phyloP scores from a whole-genome alignment of 495 filamentous ascomycete species.

The Aspergillus hancockii region DNA sequence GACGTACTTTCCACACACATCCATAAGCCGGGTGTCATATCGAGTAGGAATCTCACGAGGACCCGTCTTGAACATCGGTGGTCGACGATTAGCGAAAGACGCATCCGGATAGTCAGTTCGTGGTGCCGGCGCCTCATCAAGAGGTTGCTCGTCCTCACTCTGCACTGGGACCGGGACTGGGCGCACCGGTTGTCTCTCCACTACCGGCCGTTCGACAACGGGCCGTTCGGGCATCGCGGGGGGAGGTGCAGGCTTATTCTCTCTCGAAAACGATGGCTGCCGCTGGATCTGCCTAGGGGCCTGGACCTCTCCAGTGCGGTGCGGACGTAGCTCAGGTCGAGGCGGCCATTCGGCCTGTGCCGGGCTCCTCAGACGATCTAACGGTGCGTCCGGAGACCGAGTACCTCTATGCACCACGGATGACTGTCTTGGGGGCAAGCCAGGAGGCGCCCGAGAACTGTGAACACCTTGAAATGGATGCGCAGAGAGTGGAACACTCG shows the following conservation, averaged over 20 bases:
- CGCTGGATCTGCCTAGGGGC: slow-evolving; percentile 24
- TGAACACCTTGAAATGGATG: slow-evolving; percentile 31
- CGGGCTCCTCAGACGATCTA: slow-evolving; percentile 16
- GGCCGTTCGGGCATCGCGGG: slow-evolving; percentile 27
- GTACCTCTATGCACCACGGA: slow-evolving; percentile 25
- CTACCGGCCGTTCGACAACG: slow-evolving; percentile 11
- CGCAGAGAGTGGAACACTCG: slow-evolving; percentile 30
- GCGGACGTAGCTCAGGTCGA: slow-evolving; percentile 18
- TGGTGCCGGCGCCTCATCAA: slow-evolving; percentile 32
- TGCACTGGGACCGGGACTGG: slow-evolving; percentile 9
- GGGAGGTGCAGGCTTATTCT: slow-evolving; percentile 23
- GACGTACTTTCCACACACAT: slow-evolving; percentile 82
- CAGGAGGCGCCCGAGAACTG: slow-evolving; percentile 55
- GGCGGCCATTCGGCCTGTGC: slow-evolving; percentile 21
- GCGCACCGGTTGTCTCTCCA: slow-evolving; percentile 17
- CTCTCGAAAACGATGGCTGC: slow-evolving; percentile 36
- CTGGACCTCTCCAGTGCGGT: slow-evolving; percentile 14
- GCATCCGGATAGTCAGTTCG: slow-evolving; percentile 76
- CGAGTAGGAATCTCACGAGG: slow-evolving; percentile 76
- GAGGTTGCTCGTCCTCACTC: slow-evolving; percentile 30
- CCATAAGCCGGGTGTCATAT: slow-evolving; percentile 80
- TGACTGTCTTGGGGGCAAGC: slow-evolving; percentile 57
- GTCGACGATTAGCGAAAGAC: slow-evolving; percentile 79
- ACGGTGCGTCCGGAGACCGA: slow-evolving; percentile 36
- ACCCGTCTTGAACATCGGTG: slow-evolving; percentile 70